phyloP scores from a whole-genome alignment of 306 rosid species.

The Pyrus pyrifolia region DNA sequence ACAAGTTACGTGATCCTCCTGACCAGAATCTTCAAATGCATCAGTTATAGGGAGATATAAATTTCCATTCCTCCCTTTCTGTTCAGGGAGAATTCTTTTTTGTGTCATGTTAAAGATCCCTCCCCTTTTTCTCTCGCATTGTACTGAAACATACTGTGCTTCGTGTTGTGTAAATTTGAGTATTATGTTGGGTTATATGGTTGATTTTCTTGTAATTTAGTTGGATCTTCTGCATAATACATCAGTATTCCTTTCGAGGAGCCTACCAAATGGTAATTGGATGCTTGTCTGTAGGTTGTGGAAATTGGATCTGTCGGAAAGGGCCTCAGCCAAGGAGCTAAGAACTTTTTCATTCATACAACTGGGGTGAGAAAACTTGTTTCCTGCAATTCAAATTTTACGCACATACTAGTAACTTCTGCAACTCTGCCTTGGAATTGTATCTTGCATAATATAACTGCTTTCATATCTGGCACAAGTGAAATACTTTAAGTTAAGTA shows the following conservation, averaged over 20 bases:
- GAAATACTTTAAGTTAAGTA: background rate
- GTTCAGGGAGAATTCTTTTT: background rate
- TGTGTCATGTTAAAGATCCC: background rate
- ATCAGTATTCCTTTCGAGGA: background rate
- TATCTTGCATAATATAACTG: background rate
- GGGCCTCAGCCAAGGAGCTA: slow-evolving; percentile 51
- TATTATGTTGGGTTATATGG: background rate
- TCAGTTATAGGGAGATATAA: background rate
- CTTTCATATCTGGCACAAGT: background rate
- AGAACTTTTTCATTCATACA: slow-evolving; percentile 54
- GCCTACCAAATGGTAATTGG: slow-evolving; percentile 14
- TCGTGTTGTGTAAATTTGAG: background rate
- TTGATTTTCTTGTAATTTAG: background rate
- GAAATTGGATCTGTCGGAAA: slow-evolving; percentile 90
- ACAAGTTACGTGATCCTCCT: background rate
- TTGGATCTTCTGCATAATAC: background rate
- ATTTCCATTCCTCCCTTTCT: background rate
- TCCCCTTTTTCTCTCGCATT: background rate
- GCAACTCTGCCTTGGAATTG: background rate
- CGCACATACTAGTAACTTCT: background rate
- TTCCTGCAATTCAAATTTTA: background rate
- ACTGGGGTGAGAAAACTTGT: slow-evolving; percentile 51
- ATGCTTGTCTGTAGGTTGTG: slow-evolving; percentile 40
- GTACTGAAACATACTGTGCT: background rate
- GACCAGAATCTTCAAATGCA: background rate